Base-by-base conservation (phyloP, 1,284 basidiomycete genomes). In the Heterobasidion occidentale region DNA sequence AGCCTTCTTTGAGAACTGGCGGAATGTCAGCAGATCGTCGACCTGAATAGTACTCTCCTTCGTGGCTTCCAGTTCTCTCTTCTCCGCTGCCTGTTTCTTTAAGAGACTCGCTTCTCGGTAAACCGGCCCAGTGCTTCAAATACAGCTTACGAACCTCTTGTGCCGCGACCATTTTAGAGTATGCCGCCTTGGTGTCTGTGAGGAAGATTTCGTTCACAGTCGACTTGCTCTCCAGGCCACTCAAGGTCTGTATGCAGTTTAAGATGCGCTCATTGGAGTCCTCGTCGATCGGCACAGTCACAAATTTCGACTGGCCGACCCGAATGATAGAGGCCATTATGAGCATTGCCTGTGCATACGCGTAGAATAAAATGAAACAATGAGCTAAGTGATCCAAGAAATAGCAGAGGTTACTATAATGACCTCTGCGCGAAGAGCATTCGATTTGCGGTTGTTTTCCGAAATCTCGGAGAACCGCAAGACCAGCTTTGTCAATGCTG, bases 291-390 rank as follows among this genome's bases (percentile, higher is more conserved):
- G 92, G 90, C 2, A 90, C 88, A 0, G 90, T 85, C 46, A 90
- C 91, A 64, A 97, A 97, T 69, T 96, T 95, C 58, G 92, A 95
- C 74, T 98, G 96, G 46, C 97, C 97, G 51, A 98, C 93, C 52
- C 96, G 92, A 65, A 99, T 91, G 66, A 97, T 80, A 15, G 93
- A 97, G 2, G 94, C 90, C 96, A 99, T 98, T 68, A 99, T 94
- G 58, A 99, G 80, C 92, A 99, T 98, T 2, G 94, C 88, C 88
- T 91, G 61, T n/a, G 38, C 38, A 42, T 42, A 42, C 38, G 3
- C 27, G 20, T n/a, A 46, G 54, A 4, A 51, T 53, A 20, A 46
- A 19, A 9, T 33, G 49, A 12, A 46, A 38, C 9, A 27, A 52
- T 34, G 12, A n/a, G 42, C 19, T 15, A 48, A 35, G 3, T 14